A percentile compares a stretch with the other conserved stretches of the same genome.
phyloP scores from a whole-genome alignment of 148 eudicot species.

The Dianthus caryophyllus region DNA sequence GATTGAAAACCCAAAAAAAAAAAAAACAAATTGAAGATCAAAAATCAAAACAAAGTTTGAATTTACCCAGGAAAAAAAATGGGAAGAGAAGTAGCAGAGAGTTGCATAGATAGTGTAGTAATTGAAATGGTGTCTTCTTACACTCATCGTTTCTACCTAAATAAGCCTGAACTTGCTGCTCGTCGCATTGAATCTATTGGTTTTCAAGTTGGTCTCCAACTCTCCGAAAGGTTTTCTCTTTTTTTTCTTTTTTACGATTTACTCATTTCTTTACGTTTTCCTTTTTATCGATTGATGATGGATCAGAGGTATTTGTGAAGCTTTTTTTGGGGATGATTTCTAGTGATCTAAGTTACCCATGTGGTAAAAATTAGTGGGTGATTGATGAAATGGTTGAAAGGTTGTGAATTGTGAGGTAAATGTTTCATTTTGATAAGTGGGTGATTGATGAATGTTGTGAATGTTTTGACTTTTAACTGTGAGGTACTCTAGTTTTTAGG shows the following conservation, averaged over 20 bases:
- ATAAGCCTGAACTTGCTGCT: conserved; percentile 95
- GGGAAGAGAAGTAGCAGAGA: conserved; percentile 84
- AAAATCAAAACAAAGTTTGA: conserved; percentile 5
- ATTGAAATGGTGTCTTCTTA: conserved; percentile 81
- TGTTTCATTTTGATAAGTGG: too few species aligned
- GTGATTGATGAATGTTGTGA: too few species aligned
- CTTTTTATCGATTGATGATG: too few species aligned
- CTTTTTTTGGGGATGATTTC: too few species aligned
- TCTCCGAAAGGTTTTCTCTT: conserved; percentile 62
- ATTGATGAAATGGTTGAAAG: too few species aligned
- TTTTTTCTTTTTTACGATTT: background rate
- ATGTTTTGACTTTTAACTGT: background rate
- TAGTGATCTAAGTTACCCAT: background rate
- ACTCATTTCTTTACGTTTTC: background rate
- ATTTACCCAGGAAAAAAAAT: conserved; percentile 26
- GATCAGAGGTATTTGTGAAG: too few species aligned
- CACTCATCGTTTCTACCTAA: conserved; percentile 60
- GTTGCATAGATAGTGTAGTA: conserved; percentile 75
- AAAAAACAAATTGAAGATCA: background rate
- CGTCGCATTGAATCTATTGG: conserved; percentile 94
- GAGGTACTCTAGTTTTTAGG: too few species aligned
- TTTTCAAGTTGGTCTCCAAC: conserved; percentile 92
- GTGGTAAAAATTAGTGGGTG: too few species aligned
- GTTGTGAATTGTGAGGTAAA: too few species aligned
- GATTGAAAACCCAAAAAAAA: background rate